phyloP scores from a whole-genome alignment of 2,329 filamentous ascomycete species.

The Aspergillus texensis region DNA sequence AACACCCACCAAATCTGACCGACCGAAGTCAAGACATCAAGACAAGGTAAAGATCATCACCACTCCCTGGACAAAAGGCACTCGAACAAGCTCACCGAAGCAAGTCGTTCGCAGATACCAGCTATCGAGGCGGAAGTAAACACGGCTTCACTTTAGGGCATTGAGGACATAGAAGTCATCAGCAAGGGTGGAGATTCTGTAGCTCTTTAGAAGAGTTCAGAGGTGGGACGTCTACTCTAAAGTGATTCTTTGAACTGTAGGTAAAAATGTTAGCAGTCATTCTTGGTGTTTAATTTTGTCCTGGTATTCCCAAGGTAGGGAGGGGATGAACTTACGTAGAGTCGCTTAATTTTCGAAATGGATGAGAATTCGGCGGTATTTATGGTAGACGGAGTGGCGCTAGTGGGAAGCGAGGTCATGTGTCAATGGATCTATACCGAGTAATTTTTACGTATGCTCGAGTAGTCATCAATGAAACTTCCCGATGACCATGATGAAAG shows the following conservation, averaged over 20 bases:
- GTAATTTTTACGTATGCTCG: too few species aligned
- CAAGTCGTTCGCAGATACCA: slow-evolving; percentile 28
- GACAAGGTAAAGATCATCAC: slow-evolving; percentile 91
- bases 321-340: slow-evolving; percentile 42
- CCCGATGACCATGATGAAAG: too few species aligned
- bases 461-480: too few species aligned
- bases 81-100: slow-evolving; percentile 36
- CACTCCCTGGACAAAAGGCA: slow-evolving; percentile 73
- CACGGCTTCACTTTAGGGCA: slow-evolving; percentile 82
- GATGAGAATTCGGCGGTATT: not conserved
- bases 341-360: slow-evolving; percentile 45
- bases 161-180: slow-evolving; percentile 85
- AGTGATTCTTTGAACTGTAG: slow-evolving; percentile 76
- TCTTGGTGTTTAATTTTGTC: not conserved
- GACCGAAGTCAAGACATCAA: slow-evolving; percentile 74
- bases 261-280: slow-evolving; percentile 23
- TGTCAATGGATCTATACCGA: slow-evolving; percentile 15
- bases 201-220: slow-evolving; percentile 91
- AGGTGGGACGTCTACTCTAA: slow-evolving; percentile 93
- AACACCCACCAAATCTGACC: slow-evolving; percentile 75
- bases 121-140: slow-evolving; percentile 51
- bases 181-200: slow-evolving; percentile 92
- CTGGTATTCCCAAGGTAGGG: slow-evolving; percentile 25
- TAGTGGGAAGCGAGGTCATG: slow-evolving; percentile 28
- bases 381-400: not conserved